Percentiles rank a stretch among this genome's conserved stretches.
These are phyloP conservation scores for Pythium vanterpoolii DNA, from an alignment of 352 stramenopile species.

Conservation along the genomic window DNA sequence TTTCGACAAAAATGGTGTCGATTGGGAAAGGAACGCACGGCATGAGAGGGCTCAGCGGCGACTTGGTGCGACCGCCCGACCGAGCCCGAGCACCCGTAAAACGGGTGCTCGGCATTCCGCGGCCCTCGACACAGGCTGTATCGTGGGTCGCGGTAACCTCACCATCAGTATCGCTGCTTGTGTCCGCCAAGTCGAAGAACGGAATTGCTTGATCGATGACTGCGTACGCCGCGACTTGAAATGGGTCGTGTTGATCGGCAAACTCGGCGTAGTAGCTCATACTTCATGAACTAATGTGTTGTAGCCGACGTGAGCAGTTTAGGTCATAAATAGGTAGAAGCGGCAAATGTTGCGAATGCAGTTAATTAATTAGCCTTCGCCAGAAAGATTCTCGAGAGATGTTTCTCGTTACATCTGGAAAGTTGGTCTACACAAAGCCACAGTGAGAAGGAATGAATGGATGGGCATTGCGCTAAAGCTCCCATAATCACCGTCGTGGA, in stretches of 20 bases:
- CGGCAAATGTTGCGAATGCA: not conserved
- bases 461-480: not conserved
- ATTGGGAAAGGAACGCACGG: not conserved
- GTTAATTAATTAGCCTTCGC: not conserved
- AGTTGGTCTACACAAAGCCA: constrained; percentile 8
- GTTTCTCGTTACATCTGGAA: constrained; percentile 16
- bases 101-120: too few species aligned
- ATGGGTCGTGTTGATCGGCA: not conserved
- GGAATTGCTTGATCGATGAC: constrained; percentile 18
- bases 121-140: too few species aligned
- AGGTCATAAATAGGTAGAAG: not conserved
- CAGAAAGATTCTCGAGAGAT: not conserved
- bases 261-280: not conserved
- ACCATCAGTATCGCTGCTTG: not conserved
- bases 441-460: not conserved
- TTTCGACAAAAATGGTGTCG: not conserved
- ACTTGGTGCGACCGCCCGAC: not conserved
- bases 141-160: not conserved
- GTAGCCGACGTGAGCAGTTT: not conserved
- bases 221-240: constrained; percentile 7
- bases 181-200: constrained; percentile 20
- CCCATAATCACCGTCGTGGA: constrained; percentile 44
- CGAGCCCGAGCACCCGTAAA: too few species aligned
- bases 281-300: too few species aligned
- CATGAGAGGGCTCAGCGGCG: not conserved